Evolutionary conservation across 495 filamentous ascomycete species (phyloP).

Genomic region (Xylaria sp.): DNA sequence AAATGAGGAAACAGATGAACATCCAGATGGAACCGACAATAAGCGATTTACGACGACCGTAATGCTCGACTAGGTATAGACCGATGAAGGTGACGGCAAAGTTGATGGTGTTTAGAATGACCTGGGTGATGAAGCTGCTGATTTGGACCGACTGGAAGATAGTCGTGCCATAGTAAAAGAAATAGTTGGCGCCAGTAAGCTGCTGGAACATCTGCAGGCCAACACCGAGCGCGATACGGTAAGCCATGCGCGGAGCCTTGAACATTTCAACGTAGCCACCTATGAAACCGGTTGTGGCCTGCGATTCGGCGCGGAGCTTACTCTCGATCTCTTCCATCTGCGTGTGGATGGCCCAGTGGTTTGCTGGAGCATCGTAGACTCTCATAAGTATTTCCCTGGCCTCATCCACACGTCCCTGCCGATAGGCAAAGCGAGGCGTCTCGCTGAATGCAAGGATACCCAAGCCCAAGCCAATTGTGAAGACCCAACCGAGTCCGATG

Average conservation of each 20-base stretch:
- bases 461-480: constrained; percentile 65
- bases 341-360: constrained; percentile 22
- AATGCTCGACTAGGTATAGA: constrained; percentile 74
- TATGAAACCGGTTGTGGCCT: constrained; percentile 11
- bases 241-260: constrained; percentile 66
- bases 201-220: constrained; percentile 73
- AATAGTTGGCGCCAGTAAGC: constrained; percentile 77
- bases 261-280: constrained; percentile 27
- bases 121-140: constrained; percentile 72
- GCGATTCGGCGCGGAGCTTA: constrained; percentile 22
- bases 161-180: constrained; percentile 82
- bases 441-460: constrained; percentile 69
- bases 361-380: constrained; percentile 22
- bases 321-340: constrained; percentile 27
- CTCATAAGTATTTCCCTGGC: constrained; percentile 22
- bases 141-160: constrained; percentile 76
- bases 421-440: constrained; percentile 59
- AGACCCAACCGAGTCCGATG: constrained; percentile 74
- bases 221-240: constrained; percentile 72
- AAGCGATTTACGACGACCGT: constrained; percentile 70
- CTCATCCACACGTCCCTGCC: constrained; percentile 21
- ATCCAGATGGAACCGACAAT: constrained; percentile 73
- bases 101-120: constrained; percentile 79
- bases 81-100: constrained; percentile 75
- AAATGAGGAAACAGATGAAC: constrained; percentile 75